These are phyloP conservation scores for Paradendryphiella salina DNA, from an alignment of 2,329 filamentous ascomycete species.

Conservation along the genomic window DNA sequence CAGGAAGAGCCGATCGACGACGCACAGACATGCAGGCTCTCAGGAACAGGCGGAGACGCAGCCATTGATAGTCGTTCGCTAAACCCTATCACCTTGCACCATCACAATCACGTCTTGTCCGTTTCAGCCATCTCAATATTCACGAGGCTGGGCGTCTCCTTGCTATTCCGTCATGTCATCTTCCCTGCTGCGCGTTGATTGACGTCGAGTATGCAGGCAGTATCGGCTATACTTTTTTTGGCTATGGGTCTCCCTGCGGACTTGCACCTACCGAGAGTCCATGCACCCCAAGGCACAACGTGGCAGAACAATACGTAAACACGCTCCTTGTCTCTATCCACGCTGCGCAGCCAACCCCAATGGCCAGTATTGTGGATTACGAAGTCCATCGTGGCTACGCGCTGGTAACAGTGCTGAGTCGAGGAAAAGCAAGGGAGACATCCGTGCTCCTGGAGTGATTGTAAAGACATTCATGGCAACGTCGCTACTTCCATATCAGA, in stretches of 20 bases:
- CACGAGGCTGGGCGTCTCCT: background rate
- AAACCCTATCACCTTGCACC: constrained; percentile 9
- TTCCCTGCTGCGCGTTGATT: background rate
- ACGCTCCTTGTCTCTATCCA: constrained; percentile 3
- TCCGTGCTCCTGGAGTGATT: too few species aligned
- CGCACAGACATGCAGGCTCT: constrained; percentile 13
- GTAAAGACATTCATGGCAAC: too few species aligned
- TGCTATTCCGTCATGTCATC: background rate
- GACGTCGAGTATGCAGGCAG: background rate
- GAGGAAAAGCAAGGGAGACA: too few species aligned
- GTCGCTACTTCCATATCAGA: too few species aligned
- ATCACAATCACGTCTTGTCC: constrained; percentile 18
- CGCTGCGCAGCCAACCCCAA: constrained; percentile 1
- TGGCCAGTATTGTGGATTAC: background rate
- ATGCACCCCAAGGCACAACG: constrained; percentile 9
- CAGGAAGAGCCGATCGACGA: constrained; percentile 17
- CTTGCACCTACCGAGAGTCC: constrained; percentile 2
- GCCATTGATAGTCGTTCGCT: constrained; percentile 11
- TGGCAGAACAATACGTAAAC: constrained; percentile 7
- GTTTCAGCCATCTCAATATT: constrained; percentile 2
- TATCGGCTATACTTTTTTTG: constrained; percentile 3
- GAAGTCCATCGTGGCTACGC: background rate
- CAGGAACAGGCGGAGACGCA: constrained; percentile 20
- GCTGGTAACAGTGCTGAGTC: background rate
- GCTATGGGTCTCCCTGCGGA: constrained; percentile 4